Percentiles rank a stretch among this genome's conserved stretches.
phyloP scores from a whole-genome alignment of 257 asterid genomes.

The Solanum bulbocastanum region DNA sequence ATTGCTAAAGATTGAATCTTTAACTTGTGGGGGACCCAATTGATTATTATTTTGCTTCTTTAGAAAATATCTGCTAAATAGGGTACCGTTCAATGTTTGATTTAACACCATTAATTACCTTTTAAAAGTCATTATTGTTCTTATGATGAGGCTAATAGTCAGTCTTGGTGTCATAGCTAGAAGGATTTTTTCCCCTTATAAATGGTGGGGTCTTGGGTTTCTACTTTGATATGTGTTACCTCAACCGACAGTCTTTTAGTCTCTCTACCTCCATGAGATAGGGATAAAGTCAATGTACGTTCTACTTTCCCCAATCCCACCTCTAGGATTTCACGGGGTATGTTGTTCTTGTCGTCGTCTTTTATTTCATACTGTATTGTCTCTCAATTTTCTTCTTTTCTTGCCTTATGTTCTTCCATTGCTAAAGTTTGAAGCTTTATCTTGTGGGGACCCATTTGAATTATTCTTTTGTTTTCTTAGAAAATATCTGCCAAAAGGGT shows the following conservation, averaged over 20 bases:
- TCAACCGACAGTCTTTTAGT: neutral
- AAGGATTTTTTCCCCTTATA: neutral
- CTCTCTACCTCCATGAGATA: neutral
- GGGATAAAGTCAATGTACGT: rapidly evolving
- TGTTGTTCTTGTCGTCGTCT: neutral
- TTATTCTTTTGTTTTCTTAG: neutral
- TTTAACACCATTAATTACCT: neutral
- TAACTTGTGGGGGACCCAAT: neutral
- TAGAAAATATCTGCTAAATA: neutral
- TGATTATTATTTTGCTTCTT: neutral
- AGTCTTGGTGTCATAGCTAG: neutral
- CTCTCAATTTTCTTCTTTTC: neutral
- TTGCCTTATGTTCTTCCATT: neutral
- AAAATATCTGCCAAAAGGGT: neutral
- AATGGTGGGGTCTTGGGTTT: neutral
- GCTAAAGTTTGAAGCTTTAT: neutral
- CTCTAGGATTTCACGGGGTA: neutral
- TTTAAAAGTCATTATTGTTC: neutral
- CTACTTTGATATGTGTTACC: neutral
- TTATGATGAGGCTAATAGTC: neutral
- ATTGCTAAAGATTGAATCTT: neutral
- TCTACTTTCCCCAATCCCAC: neutral
- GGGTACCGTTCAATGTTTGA: neutral
- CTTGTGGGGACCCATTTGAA: neutral
- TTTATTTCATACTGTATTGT: neutral